Conservation (phyloP, 495 filamentous ascomycete species). For the Penicillium psychrofluorescens region DNA sequence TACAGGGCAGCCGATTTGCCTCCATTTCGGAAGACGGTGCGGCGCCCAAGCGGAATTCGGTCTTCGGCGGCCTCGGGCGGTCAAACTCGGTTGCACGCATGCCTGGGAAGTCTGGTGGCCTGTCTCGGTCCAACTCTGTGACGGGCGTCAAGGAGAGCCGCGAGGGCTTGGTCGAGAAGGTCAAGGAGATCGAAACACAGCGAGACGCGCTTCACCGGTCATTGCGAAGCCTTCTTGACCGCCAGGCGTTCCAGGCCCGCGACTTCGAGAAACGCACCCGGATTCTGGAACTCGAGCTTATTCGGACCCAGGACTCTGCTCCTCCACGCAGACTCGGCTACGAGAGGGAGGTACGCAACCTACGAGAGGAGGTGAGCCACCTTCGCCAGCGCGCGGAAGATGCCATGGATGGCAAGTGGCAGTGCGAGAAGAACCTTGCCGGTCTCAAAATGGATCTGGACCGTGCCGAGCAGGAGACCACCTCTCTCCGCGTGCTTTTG, state of each 20-base stretch:
- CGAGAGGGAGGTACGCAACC: slow-evolving; percentile 66
- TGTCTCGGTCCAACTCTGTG: slow-evolving; percentile 54
- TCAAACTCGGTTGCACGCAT: slow-evolving; percentile 56
- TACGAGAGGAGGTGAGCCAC: slow-evolving; percentile 77
- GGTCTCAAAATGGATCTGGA: slow-evolving; percentile 97
- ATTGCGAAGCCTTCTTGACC: slow-evolving; percentile 76
- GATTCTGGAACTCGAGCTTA: slow-evolving; percentile 69
- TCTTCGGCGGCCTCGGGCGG: slow-evolving; percentile 42
- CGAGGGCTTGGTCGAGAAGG: slow-evolving; percentile 68
- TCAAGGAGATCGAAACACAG: slow-evolving; percentile 90
- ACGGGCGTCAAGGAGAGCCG: slow-evolving; percentile 53
- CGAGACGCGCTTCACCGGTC: slow-evolving; percentile 86
- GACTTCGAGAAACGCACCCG: slow-evolving; percentile 73
- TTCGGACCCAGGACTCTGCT: slow-evolving; percentile 55
- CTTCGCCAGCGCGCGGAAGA: slow-evolving; percentile 88
- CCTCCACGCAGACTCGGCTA: slow-evolving; percentile 72
- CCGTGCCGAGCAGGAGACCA: slow-evolving; percentile 87
- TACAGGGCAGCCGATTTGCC: slow-evolving; percentile 46
- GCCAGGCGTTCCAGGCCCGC: slow-evolving; percentile 72
- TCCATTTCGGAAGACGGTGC: slow-evolving; percentile 54
- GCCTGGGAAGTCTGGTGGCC: slow-evolving; percentile 14
- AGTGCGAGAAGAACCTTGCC: slow-evolving; percentile 86
- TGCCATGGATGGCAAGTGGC: slow-evolving; percentile 92
- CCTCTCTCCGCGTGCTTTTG: slow-evolving; percentile 68
- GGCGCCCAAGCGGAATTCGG: slow-evolving; percentile 20